Evolutionary conservation across 1,284 basidiomycete species (phyloP).

Genomic region (Exobasidium cylindrosporum): DNA sequence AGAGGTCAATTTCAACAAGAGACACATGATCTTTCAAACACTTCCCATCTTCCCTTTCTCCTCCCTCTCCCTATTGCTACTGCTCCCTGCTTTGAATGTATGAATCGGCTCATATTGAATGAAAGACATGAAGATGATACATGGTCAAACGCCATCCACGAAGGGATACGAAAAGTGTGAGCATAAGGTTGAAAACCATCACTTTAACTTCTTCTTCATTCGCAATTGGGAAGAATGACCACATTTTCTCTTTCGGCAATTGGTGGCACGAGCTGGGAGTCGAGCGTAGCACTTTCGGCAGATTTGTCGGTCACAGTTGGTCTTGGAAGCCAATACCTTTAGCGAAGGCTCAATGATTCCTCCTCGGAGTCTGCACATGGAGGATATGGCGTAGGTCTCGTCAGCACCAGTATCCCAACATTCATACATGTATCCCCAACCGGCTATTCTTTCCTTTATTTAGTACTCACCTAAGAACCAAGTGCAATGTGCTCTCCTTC

Average conservation of each 20-base stretch:
- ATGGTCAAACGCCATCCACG: background rate
- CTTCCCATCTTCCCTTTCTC: background rate
- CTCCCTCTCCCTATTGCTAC: no score
- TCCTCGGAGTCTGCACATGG: conserved; percentile 76
- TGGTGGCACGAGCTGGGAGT: conserved; percentile 96
- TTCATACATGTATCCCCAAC: no score
- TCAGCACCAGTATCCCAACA: no score
- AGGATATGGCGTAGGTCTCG: background rate
- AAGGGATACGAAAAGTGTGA: background rate
- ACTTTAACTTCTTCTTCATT: conserved; percentile 95
- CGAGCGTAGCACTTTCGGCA: conserved; percentile 99
- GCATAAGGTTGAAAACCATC: conserved; percentile 48
- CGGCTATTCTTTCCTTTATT: background rate
- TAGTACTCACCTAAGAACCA: conserved; percentile 69
- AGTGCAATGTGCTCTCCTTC: conserved; percentile 96
- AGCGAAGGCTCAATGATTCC: conserved; percentile 99
- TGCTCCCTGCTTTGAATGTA: no score
- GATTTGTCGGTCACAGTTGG: conserved; percentile 65
- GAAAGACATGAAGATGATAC: background rate
- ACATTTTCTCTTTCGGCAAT: conserved; percentile 76
- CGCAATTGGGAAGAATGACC: conserved; percentile 55
- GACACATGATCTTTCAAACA: background rate
- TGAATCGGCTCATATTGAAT: background rate
- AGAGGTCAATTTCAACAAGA: no score
- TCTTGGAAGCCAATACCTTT: conserved; percentile 91